Conservation (phyloP, 805 yeast species). For the Barnettozyma siamensis region DNA sequence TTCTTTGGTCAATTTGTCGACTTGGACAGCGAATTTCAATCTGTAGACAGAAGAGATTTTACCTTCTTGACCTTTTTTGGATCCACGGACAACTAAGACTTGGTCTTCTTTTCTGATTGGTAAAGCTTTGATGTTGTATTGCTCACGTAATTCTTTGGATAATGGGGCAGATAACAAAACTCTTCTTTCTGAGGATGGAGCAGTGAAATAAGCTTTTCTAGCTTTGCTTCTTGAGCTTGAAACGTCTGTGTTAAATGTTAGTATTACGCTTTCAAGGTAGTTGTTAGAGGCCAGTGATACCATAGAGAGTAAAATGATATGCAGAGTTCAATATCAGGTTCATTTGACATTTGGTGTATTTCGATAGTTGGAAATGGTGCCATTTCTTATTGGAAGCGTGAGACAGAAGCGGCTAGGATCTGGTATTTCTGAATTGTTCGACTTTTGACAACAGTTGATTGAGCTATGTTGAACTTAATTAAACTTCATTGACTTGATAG, state of each 20-base stretch:
- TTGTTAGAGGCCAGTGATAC: background rate
- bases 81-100: constrained; percentile 94
- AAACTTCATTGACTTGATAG: too few relatives aligned
- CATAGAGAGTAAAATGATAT: background rate
- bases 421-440: too few relatives aligned
- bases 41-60: constrained; percentile 97
- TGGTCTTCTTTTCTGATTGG: constrained; percentile 98
- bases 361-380: too few relatives aligned
- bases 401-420: too few relatives aligned
- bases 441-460: too few relatives aligned
- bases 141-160: constrained; percentile 96
- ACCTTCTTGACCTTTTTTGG: constrained; percentile 99
- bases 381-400: too few relatives aligned
- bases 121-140: constrained; percentile 91
- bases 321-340: background rate
- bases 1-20: constrained; percentile 96
- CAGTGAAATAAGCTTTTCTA: constrained; percentile 99
- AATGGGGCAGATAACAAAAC: constrained; percentile 95
- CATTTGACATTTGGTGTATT: too few relatives aligned
- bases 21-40: constrained; percentile 93
- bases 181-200: constrained; percentile 96
- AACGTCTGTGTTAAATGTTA: constrained; percentile 64
- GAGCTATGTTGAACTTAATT: too few relatives aligned
- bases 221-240: constrained; percentile 99
- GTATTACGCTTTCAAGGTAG: constrained; percentile 13